These are phyloP conservation scores for Sarocladium kiliense DNA, from an alignment of 2,329 filamentous ascomycete genomes.

Conservation along the genomic window DNA sequence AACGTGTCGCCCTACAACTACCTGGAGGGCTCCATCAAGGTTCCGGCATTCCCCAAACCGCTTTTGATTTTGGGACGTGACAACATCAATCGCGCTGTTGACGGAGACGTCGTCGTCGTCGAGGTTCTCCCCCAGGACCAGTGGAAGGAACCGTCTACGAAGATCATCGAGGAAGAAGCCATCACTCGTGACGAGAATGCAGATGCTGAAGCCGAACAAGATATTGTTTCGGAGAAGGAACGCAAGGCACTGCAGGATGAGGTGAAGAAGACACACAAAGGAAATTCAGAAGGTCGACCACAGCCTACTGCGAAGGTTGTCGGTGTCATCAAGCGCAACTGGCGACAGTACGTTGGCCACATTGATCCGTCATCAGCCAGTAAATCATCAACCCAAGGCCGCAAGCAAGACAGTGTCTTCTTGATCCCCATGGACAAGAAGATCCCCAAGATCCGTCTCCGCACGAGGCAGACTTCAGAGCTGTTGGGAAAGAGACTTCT, in stretches of 20 bases:
- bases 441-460: conserved; percentile 90
- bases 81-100: conserved; percentile 91
- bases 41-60: conserved; percentile 83
- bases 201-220: conserved; percentile 70
- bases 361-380: conserved; percentile 83
- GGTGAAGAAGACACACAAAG: conserved; percentile 78
- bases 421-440: conserved; percentile 97
- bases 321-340: conserved; percentile 90
- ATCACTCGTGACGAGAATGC: conserved; percentile 92
- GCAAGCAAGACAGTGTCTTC: conserved; percentile 89
- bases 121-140: conserved; percentile 90
- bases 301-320: conserved; percentile 92
- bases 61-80: conserved; percentile 86
- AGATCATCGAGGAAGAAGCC: conserved; percentile 90
- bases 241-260: conserved; percentile 84
- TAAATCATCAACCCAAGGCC: conserved; percentile 66
- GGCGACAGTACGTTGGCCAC: conserved; percentile 96
- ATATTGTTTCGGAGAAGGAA: conserved; percentile 84
- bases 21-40: conserved; percentile 85
- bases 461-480: conserved; percentile 84
- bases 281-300: conserved; percentile 67
- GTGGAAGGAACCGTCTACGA: conserved; percentile 94
- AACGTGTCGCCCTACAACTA: conserved; percentile 98
- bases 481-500: conserved; percentile 87
- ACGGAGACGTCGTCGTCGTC: conserved; percentile 88